Base-by-base conservation (phyloP, 2,329 filamentous ascomycete species). In the Cordyceps cicadae region DNA sequence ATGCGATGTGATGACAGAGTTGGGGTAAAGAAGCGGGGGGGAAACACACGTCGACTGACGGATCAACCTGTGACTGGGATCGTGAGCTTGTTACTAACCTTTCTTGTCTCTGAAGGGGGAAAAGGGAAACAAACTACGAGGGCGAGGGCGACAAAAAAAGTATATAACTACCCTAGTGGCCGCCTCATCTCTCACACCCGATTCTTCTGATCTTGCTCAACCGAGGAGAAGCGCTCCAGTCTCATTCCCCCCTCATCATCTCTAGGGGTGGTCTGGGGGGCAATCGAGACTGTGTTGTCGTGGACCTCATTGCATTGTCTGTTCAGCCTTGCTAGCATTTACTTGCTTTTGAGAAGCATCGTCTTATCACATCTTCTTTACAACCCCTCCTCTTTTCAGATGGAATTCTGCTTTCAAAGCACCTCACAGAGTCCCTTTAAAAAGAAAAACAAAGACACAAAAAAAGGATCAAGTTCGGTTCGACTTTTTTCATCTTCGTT, bases 181-280 rank as follows among this genome's bases (percentile, higher is more conserved):
- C 21, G 17, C 45, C 19, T 50, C 43, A 12, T 37, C 24, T 37
- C 8, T 7, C 0, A 1, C 19, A 19, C 6, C 21, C 1, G 4
- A 7, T 46, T 24, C 19, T 48, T 24, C 24, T 29, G 34, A 37
- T 34, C 9, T 14, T n/a, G 17, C 14, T 53, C 32, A 19, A 59
- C 26, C 46, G 49, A 53, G 57, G 34, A 46, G 57, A 59, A 59
- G 39, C 57, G 43, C 45, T 39, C 41, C 57, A 37, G 57, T 26
- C 24, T 21, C 3, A 2, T 4, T 24, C 29, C 26, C 34, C 34
- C 34, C 11, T 14, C 12, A 37, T 51, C 26, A 51, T 51, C 26
- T n/a, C 17, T 9, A 4, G n/a, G 3, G 49, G 34, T 51, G 49
- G 19, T 46, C 7, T 29, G 29, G 49, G 29, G 49, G 24, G 34